Conservation (phyloP, 2,329 filamentous ascomycete genomes). For the Byssochlamys sp. region DNA sequence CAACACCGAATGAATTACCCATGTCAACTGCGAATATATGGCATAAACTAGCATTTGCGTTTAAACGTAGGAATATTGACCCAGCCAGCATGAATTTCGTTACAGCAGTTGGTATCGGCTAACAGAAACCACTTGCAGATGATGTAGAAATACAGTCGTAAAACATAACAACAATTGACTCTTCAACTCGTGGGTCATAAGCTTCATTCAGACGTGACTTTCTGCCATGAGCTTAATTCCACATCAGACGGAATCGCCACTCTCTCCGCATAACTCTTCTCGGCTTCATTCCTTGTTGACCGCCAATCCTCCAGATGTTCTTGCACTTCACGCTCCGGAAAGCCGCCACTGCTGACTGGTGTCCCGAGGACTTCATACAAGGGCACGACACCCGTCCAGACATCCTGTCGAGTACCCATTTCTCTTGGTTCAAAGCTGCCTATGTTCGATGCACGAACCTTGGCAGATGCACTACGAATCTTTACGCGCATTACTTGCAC, state of each 20-base stretch:
- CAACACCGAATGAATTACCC: too few relatives aligned
- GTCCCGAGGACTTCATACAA: constrained; percentile 4
- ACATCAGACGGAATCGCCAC: neutral
- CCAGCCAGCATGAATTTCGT: too few relatives aligned
- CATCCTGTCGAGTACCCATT: constrained; percentile 2
- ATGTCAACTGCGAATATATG: too few relatives aligned
- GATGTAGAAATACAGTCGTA: neutral
- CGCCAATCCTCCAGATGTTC: neutral
- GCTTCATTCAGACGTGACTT: neutral
- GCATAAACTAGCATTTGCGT: too few relatives aligned
- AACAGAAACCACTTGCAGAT: neutral
- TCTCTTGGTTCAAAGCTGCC: constrained; percentile 2
- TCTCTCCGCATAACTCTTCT: neutral
- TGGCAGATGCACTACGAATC: constrained; percentile 3
- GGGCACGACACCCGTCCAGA: constrained; percentile 5
- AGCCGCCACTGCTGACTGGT: constrained; percentile 2
- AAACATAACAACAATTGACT: neutral
- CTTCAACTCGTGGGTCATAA: neutral
- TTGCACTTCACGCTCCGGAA: neutral
- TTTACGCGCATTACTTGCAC: constrained; percentile 6
- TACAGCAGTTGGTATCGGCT: neutral
- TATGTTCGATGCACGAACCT: constrained; percentile 4
- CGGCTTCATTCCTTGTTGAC: neutral
- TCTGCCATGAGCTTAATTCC: neutral
- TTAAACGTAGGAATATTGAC: too few relatives aligned